Percentiles rank a stretch among this genome's conserved stretches.
Evolutionary conservation across 2,329 filamentous ascomycete species (phyloP).

Genomic region (Pseudomassariella vexata): DNA sequence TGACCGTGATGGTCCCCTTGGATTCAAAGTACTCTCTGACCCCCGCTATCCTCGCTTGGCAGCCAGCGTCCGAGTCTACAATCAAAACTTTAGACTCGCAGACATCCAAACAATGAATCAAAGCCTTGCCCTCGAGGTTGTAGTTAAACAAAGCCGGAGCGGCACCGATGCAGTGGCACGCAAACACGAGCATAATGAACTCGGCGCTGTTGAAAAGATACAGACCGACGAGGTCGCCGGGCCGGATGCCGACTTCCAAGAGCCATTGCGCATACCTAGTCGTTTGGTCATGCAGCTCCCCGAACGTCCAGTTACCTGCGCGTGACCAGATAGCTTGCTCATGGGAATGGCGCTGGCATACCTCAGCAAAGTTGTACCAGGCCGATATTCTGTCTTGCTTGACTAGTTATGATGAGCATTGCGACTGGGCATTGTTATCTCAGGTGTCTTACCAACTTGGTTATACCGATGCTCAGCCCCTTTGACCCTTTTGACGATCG

Average conservation of each 20-base stretch:
- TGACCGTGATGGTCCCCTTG: no score
- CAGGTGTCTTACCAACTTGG: constrained; percentile 33
- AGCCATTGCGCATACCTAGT: constrained; percentile 56
- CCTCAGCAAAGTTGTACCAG: constrained; percentile 57
- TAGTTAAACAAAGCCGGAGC: constrained; percentile 65
- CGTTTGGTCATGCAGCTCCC: constrained; percentile 40
- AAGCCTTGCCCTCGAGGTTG: constrained; percentile 55
- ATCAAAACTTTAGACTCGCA: constrained; percentile 49
- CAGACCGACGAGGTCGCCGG: constrained; percentile 56
- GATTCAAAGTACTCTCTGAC: constrained; percentile 42
- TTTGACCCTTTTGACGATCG: constrained; percentile 29
- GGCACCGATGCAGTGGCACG: constrained; percentile 58
- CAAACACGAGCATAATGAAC: constrained; percentile 61
- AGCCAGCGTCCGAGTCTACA: constrained; percentile 48
- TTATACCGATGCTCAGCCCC: constrained; percentile 32
- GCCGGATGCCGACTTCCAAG: constrained; percentile 47
- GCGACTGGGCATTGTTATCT: background rate
- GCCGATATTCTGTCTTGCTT: constrained; percentile 44
- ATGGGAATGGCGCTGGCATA: constrained; percentile 40
- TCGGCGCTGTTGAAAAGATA: constrained; percentile 63
- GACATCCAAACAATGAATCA: constrained; percentile 60
- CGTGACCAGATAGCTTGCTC: constrained; percentile 60
- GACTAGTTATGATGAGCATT: constrained; percentile 22
- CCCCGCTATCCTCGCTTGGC: no score
- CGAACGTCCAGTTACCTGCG: constrained; percentile 50